A percentile compares a stretch with the other conserved stretches of the same genome.
phyloP scores from a whole-genome alignment of 345 rosid genomes.

The Rhodamnia rubescens region DNA sequence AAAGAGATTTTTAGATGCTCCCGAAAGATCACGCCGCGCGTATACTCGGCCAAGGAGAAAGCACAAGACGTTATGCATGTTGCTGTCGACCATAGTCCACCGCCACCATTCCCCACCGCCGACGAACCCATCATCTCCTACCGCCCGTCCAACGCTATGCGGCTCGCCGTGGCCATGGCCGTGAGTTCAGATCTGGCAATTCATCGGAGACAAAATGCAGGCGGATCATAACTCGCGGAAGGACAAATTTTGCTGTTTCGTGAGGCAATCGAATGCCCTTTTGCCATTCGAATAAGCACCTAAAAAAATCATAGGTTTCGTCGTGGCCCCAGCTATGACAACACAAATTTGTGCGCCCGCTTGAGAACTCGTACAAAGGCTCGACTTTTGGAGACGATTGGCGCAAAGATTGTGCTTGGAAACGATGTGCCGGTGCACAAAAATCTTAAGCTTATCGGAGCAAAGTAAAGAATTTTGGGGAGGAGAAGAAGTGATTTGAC shows the following conservation, averaged over 20 bases:
- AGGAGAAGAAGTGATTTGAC: not conserved
- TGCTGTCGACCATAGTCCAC: not conserved
- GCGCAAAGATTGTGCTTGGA: not conserved
- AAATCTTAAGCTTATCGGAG: not conserved
- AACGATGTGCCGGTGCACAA: not conserved
- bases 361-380: not conserved
- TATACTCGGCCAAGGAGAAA: too few relatives aligned
- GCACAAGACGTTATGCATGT: too few relatives aligned
- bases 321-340: not conserved
- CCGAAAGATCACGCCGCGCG: too few relatives aligned
- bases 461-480: not conserved
- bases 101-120: not conserved
- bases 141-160: not conserved
- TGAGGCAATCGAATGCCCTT: not conserved
- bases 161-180: not conserved
- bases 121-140: not conserved
- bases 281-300: not conserved
- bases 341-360: not conserved
- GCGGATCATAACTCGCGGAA: not conserved
- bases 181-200: not conserved
- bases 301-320: not conserved
- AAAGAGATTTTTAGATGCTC: too few relatives aligned
- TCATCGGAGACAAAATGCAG: not conserved
- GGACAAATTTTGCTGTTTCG: not conserved
- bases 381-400: not conserved